Evolutionary conservation across 495 filamentous ascomycete genomes (phyloP).

Genomic region (Daldinia loculata): DNA sequence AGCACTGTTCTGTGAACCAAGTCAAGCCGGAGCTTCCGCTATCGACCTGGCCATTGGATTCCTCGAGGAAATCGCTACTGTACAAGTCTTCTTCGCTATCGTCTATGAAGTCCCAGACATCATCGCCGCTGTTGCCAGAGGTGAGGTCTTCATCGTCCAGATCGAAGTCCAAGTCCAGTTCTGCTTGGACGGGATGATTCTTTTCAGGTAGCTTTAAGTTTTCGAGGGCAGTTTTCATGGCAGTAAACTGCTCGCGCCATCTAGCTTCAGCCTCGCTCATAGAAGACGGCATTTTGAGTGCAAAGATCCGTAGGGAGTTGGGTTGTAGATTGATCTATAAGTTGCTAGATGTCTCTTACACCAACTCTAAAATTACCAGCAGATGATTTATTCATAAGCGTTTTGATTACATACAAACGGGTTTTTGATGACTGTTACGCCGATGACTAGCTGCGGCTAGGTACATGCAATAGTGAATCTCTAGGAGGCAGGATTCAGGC

Average conservation of each 20-base stretch:
- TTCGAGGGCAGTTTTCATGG: slow-evolving; percentile 59
- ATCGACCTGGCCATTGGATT: slow-evolving; percentile 36
- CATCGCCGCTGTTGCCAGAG: slow-evolving; percentile 70
- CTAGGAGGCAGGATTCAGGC: background rate
- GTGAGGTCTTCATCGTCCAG: slow-evolving; percentile 69
- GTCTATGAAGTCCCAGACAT: slow-evolving; percentile 90
- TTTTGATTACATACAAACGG: slow-evolving; percentile 1
- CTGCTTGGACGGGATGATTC: slow-evolving; percentile 10
- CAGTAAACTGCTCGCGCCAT: slow-evolving; percentile 57
- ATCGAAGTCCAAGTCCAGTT: slow-evolving; percentile 52
- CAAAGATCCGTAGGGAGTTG: background rate
- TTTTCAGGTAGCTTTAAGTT: slow-evolving; percentile 45
- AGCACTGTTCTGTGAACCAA: slow-evolving; percentile 76
- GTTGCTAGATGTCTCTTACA: background rate
- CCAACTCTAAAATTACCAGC: background rate
- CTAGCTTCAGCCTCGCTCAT: slow-evolving; percentile 47
- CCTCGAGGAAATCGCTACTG: slow-evolving; percentile 55
- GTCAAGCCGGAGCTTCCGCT: slow-evolving; percentile 43
- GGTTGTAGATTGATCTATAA: background rate
- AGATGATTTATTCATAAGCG: too few relatives aligned
- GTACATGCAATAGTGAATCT: background rate
- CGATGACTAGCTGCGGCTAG: background rate
- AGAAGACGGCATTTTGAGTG: slow-evolving; percentile 39
- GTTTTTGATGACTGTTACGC: background rate
- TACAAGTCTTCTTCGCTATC: slow-evolving; percentile 69